phyloP scores from a whole-genome alignment of 2,329 filamentous ascomycete species.

The Ophiocordyceps unilateralis region DNA sequence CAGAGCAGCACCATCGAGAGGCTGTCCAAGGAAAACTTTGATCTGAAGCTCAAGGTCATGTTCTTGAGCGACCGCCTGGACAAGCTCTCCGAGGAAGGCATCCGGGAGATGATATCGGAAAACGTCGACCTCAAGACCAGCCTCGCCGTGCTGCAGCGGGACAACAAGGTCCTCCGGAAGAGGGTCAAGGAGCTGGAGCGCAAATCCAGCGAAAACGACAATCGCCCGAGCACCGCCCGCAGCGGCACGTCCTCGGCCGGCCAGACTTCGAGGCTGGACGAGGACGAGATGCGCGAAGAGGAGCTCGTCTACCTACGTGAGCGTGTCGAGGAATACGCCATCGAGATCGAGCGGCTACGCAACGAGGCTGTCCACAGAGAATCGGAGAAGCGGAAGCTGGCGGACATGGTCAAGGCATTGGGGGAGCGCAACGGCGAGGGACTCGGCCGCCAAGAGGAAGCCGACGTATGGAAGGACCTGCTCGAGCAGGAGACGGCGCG shows the following conservation, averaged over 20 bases:
- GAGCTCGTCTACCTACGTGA: constrained; percentile 76
- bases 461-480: constrained; percentile 89
- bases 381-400: constrained; percentile 70
- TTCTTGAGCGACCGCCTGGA: constrained; percentile 88
- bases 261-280: constrained; percentile 34
- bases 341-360: constrained; percentile 66
- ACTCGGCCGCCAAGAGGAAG: constrained; percentile 39
- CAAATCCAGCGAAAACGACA: constrained; percentile 49
- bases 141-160: constrained; percentile 73
- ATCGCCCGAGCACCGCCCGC: constrained; percentile 40
- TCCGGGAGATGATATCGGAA: constrained; percentile 96
- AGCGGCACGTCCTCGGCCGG: constrained; percentile 41
- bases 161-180: constrained; percentile 68
- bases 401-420: constrained; percentile 52
- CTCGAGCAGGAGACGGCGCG: constrained; percentile 81
- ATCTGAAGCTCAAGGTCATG: constrained; percentile 92
- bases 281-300: constrained; percentile 54
- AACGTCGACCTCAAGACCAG: constrained; percentile 92
- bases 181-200: constrained; percentile 78
- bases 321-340: constrained; percentile 66
- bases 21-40: constrained; percentile 94
- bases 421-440: constrained; percentile 30
- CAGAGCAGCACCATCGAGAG: constrained; percentile 95
- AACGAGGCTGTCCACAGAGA: constrained; percentile 66
- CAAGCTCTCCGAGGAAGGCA: constrained; percentile 84